Base-by-base conservation (phyloP, 352 stramenopile species). In the Phytophthora tentaculata region DNA sequence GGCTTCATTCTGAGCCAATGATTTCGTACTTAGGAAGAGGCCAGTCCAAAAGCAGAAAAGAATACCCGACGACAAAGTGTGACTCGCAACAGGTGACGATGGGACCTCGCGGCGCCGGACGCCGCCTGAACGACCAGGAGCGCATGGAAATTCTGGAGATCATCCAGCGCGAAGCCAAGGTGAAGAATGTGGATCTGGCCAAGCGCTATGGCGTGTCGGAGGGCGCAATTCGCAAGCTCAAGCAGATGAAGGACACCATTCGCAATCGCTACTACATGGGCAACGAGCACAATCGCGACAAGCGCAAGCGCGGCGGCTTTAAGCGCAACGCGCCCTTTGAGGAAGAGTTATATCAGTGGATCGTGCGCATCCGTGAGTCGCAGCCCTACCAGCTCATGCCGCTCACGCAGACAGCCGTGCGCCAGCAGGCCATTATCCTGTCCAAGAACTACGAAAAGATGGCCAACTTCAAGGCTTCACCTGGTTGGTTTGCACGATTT, bases 141-240 rank as follows among this genome's bases (percentile, higher is more conserved):
- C 88, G 88, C 73, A 96, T 96, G 86, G 86, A 96, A 71, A 96
- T 96, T 64, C 76, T 96, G 54, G 83, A 94, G 59, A 88, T 90
- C 57, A 76, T 94, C 39, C 79, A 88, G 56, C 80, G 79, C n/a
- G 88, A 94, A 64, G 62, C 71, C 53, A 95, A 94, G 71, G 84
- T 95, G 28, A 93, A 94, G 75, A 95, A 94, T 58, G 88, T 95
- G 52, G 84, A 93, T 61, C 72, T 96, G 19, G 89, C 86, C 22
- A 92, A 94, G 68, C 80, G 80, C 41, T 96, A 96, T 66, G 89
- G 87, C 55, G 87, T 96, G 24, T 95, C 89, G 9, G 87, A 95
- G 47, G 87, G 85, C 32, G 89, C 87, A 50, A 95, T 96, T 64
- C 86, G 88, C 63, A 96, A 96, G 73, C 86, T 95, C 52, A 93